phyloP scores from a whole-genome alignment of 345 rosid genomes.

The Eutrema japonicum region DNA sequence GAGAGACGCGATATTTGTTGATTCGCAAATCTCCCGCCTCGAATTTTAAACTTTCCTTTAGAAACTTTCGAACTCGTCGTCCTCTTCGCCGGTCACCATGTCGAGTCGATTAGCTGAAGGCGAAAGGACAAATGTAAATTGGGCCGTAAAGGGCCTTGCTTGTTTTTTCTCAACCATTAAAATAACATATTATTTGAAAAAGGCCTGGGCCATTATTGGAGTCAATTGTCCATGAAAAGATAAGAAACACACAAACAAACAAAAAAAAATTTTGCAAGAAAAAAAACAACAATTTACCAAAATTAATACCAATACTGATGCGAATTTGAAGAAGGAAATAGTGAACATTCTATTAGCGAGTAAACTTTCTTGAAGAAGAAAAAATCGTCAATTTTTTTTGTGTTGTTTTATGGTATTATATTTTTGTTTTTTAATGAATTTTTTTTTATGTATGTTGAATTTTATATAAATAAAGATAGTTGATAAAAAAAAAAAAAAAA shows the following conservation, averaged over 20 bases:
- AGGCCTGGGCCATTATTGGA: neutral
- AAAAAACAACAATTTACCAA: no score
- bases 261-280: no score
- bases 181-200: neutral
- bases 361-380: no score
- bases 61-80: neutral
- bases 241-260: neutral
- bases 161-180: neutral
- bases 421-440: no score
- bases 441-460: no score
- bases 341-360: no score
- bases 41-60: constrained; percentile 17
- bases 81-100: constrained; percentile 5
- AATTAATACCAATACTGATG: no score
- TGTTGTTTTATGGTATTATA: no score
- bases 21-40: constrained; percentile 33
- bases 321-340: no score
- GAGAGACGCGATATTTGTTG: neutral
- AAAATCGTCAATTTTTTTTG: no score
- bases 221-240: constrained; percentile 4
- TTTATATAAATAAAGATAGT: no score
- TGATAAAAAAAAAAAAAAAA: neutral
- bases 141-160: constrained; percentile 11
- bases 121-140: constrained; percentile 2
- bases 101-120: constrained; percentile 4